phyloP scores from a whole-genome alignment of 106 monocot genomes.

The Acorus gramineus region DNA sequence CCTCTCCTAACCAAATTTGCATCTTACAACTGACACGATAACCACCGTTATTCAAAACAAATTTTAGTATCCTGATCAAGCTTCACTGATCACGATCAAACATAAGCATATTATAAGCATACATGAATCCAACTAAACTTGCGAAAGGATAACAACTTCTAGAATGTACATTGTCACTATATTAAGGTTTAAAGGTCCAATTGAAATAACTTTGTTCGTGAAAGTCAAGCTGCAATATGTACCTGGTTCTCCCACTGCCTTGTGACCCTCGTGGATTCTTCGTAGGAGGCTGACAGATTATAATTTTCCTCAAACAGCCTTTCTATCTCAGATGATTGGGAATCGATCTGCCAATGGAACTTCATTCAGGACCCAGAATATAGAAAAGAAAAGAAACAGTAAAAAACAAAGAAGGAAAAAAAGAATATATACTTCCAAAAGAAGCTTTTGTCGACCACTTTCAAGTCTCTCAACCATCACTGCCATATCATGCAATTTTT shows the following conservation, averaged over 20 bases:
- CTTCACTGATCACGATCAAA: too few relatives aligned
- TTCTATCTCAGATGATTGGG: slow-evolving; percentile 80
- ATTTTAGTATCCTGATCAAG: too few relatives aligned
- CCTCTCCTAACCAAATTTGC: too few relatives aligned
- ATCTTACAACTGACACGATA: too few relatives aligned
- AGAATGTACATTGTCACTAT: too few relatives aligned
- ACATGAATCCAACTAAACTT: too few relatives aligned
- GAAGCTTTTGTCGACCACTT: slow-evolving; percentile 72
- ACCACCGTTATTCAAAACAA: too few relatives aligned
- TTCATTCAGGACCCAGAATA: background rate
- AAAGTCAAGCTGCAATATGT: background rate
- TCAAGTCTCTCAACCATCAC: slow-evolving; percentile 96
- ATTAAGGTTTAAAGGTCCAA: too few relatives aligned
- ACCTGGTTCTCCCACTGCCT: slow-evolving; percentile 71
- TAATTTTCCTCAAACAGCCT: slow-evolving; percentile 71
- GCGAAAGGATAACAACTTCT: too few relatives aligned
- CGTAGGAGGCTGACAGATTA: slow-evolving; percentile 32
- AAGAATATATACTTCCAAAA: slow-evolving; percentile 59
- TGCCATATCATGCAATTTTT: slow-evolving; percentile 90
- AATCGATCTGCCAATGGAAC: slow-evolving; percentile 60
- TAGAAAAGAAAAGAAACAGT: background rate
- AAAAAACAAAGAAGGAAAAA: background rate
- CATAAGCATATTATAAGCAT: too few relatives aligned
- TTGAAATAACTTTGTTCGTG: too few relatives aligned
- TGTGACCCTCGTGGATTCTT: slow-evolving; percentile 33